Evolutionary conservation across 192 early-diverging fungal species (phyloP), one percentile per base, ranked within the genome.

Genomic region (Allomyces arbusculus): DNA sequence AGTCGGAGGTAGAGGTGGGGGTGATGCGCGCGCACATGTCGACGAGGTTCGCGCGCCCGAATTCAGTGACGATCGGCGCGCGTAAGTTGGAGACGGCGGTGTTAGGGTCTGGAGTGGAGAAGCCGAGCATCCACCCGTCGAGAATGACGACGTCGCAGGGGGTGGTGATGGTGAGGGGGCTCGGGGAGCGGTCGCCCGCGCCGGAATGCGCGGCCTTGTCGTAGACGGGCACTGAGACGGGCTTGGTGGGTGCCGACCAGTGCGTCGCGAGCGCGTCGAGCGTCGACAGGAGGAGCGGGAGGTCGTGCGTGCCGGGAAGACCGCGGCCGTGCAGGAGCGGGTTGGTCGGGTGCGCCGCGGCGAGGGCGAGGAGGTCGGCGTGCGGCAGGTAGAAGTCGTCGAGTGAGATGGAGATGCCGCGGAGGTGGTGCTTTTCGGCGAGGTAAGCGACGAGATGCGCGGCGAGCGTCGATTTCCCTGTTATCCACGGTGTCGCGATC

Each of bases 241-340:
- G 6, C 33, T 3, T 40, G 4, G 33, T 40, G 33, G 33, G 7
- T 3, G 33, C 4, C 2, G 33, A 3, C 33, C 33, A 40, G 33
- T 40, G 33, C 33, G 33, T 40, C 33, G 33, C 33, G 33, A 40
- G 33, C 33, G 33, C 50, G 1, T 58, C 50, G 12, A 58, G 20
- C 12, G 16, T 58, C 4, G 12, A 4, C 3, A n/a, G 16, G 16
- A 58, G 50, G 16, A 58, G 20, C 12, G 50, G 16, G 3, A 58
- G 50, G 50, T 58, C 50, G 69, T 85, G 73, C 45, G 84, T 79
- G 45, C 83, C 79, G 24, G 78, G 71, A 44, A 78, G 70, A 43
- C 84, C 83, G 68, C 82, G 69, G 72, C 69, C 66, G 70, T 83
- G 33, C 67, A 84, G 71, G 58, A 85, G 64, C 23, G 75, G 66